phyloP scores from a whole-genome alignment of 2,329 filamentous ascomycete genomes.

The Fusarium longipes region DNA sequence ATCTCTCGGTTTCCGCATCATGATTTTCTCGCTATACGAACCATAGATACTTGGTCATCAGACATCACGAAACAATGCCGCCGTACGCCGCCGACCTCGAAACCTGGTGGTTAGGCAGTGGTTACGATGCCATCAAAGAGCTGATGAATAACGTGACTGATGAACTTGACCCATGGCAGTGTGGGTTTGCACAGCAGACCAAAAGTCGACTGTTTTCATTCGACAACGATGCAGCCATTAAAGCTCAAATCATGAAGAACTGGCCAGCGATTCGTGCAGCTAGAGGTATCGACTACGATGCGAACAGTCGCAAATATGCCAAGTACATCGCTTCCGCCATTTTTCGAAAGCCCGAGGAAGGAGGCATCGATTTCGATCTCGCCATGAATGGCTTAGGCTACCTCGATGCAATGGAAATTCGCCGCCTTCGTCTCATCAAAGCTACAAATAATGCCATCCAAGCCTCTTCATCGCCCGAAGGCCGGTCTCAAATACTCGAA shows the following conservation, averaged over 20 bases:
- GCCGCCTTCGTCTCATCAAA: constrained; percentile 46
- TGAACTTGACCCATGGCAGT: constrained; percentile 40
- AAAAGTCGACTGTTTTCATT: constrained; percentile 49
- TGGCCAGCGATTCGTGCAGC: constrained; percentile 35
- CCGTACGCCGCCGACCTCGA: constrained; percentile 48
- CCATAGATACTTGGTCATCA: background rate
- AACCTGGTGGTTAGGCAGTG: constrained; percentile 50
- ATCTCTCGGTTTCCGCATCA: background rate
- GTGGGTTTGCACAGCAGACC: constrained; percentile 50
- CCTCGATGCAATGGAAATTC: constrained; percentile 50
- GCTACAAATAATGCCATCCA: constrained; percentile 38
- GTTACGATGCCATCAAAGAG: constrained; percentile 40
- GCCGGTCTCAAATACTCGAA: constrained; percentile 41
- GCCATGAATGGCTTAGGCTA: constrained; percentile 49
- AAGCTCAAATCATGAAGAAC: constrained; percentile 30
- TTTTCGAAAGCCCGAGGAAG: constrained; percentile 45
- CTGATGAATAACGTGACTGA: constrained; percentile 43
- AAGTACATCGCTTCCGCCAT: constrained; percentile 40
- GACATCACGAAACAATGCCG: constrained; percentile 44
- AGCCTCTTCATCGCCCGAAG: constrained; percentile 11
- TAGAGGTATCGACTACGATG: constrained; percentile 31
- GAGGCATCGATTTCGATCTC: constrained; percentile 43
- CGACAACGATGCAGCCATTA: constrained; percentile 45
- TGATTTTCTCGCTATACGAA: background rate
- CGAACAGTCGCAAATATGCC: constrained; percentile 48